These are phyloP conservation scores for Bertia moriformis DNA, from an alignment of 2,329 filamentous ascomycete genomes.

Conservation along the genomic window DNA sequence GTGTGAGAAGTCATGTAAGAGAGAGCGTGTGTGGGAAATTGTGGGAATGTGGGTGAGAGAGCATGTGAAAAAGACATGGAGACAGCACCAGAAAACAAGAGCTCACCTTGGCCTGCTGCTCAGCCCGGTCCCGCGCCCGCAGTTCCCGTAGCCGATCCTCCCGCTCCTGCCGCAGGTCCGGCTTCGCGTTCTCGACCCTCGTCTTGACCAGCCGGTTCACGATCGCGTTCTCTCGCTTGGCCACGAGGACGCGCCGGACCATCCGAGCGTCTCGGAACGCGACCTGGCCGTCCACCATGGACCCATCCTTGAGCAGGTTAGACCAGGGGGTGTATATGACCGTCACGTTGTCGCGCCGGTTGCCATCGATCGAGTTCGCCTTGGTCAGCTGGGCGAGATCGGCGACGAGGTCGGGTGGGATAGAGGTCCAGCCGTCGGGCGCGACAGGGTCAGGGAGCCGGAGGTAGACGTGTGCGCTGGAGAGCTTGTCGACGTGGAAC, in stretches of 20 bases:
- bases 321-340: constrained; percentile 97
- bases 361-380: constrained; percentile 96
- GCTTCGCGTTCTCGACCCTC: constrained; percentile 68
- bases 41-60: no score
- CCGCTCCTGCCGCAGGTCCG: neutral
- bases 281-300: constrained; percentile 90
- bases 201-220: constrained; percentile 99
- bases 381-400: constrained; percentile 97
- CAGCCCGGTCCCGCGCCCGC: constrained; percentile 55
- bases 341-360: constrained; percentile 96
- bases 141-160: constrained; percentile 39
- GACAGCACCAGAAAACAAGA: constrained; percentile 7
- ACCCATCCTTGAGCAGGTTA: constrained; percentile 87
- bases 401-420: constrained; percentile 58
- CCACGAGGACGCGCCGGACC: constrained; percentile 71
- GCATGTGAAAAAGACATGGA: constrained; percentile 3
- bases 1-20: no score
- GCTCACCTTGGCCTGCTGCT: constrained; percentile 44
- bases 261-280: constrained; percentile 66
- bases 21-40: no score
- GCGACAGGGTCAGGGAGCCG: constrained; percentile 64
- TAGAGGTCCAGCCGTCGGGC: constrained; percentile 71
- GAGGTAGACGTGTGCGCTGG: constrained; percentile 90
- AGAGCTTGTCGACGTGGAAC: constrained; percentile 97
- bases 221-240: constrained; percentile 71